Base-by-base conservation (phyloP, 345 rosid species). In the Eucalyptus tenuipes region DNA sequence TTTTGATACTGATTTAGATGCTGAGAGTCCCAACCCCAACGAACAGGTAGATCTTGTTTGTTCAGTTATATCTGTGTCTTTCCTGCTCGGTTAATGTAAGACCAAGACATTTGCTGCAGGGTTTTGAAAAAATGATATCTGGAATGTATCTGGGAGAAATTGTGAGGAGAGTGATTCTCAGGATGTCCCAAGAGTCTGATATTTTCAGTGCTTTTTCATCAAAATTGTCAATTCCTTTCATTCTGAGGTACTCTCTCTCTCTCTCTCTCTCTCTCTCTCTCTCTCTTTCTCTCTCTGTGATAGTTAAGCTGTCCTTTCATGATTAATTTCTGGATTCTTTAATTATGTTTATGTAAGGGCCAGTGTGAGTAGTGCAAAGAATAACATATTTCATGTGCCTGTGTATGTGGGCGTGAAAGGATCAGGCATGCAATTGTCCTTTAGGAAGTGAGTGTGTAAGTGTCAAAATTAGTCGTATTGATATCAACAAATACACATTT, bases 81-180 rank as follows among this genome's bases (percentile, higher is more conserved):
- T 85, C 40, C 53, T 20, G 25, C 17, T 84, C 25, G n/a, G 37
- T 85, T 66, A 49, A 37, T 33, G 66, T 50, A 18, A 86, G 40
- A 57, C 40, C 64, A 86, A 52, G 61, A 31, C 29, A 50, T 86
- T 81, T 75, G 45, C 89, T 92, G 87, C 89, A 97, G 99, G 99
- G 97, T 80, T 98, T 97, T 91, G 99, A 98, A 95, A 98, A 98
- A 91, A 97, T 98, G 99, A 95, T 98, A 91, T 91, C 99, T 7
- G 99, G 98, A 91, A 94, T 97, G 98, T 98, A 98, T 93, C 93
- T 98, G 13, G 99, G 99, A 61, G 99, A 98, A 71, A 95, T 98
- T 86, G 99, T 94, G 37, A 93, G 99, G 88, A 95, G 99, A 91
- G 99, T 97, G 88, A 93, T 97, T 49, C 95, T 98, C 44, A 93